Evolutionary conservation across 2,329 filamentous ascomycete genomes (phyloP).

Genomic region (Fusarium longipes): DNA sequence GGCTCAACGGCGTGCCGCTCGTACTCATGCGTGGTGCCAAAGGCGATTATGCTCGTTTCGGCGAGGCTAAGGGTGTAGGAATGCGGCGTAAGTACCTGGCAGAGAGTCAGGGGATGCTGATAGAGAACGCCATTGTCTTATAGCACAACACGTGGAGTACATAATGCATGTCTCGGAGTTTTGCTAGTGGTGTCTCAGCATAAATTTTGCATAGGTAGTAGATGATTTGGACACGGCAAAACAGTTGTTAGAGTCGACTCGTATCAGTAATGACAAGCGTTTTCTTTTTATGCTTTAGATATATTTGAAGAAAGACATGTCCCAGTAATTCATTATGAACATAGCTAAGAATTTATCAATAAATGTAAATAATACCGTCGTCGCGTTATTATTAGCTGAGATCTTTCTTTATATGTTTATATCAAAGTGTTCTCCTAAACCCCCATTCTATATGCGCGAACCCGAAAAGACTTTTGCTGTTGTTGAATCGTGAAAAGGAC

Average conservation of each 20-base stretch:
- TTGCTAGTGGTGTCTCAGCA: slow-evolving; percentile 19
- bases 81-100: slow-evolving; percentile 83
- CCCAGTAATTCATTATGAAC: neutral
- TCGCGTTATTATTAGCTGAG: slow-evolving; percentile 37
- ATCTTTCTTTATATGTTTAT: slow-evolving; percentile 44
- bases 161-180: slow-evolving; percentile 42
- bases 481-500: slow-evolving; percentile 36
- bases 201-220: slow-evolving; percentile 3
- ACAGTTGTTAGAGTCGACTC: neutral
- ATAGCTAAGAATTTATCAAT: neutral
- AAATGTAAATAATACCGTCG: slow-evolving; percentile 6
- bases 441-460: slow-evolving; percentile 45
- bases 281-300: neutral
- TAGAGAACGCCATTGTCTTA: slow-evolving; percentile 80
- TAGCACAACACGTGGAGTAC: slow-evolving; percentile 34
- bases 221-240: neutral
- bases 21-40: slow-evolving; percentile 82
- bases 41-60: slow-evolving; percentile 69
- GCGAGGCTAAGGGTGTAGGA: slow-evolving; percentile 73
- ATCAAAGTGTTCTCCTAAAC: slow-evolving; percentile 39
- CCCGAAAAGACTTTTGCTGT: slow-evolving; percentile 45
- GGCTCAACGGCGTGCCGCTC: slow-evolving; percentile 81
- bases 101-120: slow-evolving; percentile 80
- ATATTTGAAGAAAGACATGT: neutral
- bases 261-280: neutral